Base-by-base conservation (phyloP, 805 yeast genomes). In the Yarrowia osloensis region DNA sequence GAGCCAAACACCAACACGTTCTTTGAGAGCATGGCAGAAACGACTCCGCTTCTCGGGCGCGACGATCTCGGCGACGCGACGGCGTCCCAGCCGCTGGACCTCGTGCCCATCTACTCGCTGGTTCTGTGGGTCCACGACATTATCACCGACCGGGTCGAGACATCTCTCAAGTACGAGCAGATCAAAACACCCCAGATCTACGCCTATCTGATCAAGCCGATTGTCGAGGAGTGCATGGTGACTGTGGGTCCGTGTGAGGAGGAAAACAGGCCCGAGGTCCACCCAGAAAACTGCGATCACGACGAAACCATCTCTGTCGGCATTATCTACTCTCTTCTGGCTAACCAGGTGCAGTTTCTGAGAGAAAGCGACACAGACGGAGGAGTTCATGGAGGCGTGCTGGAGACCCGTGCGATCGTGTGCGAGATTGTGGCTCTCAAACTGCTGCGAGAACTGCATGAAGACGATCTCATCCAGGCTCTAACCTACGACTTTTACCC, bases 361-460 rank as follows among this genome's bases (percentile, higher is more conserved):
- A 75, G 75, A 61, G 81, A 78, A 40, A 69, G 73, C 42, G 68
- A 72, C 8, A 65, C 71, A 76, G 63, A 57, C 21, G 49, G 47
- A 13, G 63, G 49, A 28, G 37, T 40, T 0, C 44, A 35, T 3
- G 63, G 63, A 4, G 49, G 79, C 40, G 71, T 77, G 8, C 70
- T 77, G 75, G 65, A 71, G 6, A 83, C 87, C 3, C 80, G 85
- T 65, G 81, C 86, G 37, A 79, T 76, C 67, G 77, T 84, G 4
- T 85, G 88, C 71, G 88, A 85, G 73, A 71, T 82, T n/a, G 74
- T 84, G 39, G 85, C 87, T 2, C 77, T 83, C 22, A 76, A 85
- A 68, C 77, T 85, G 73, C 75, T 84, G 33, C 75, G 82, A 52
- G 86, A 82, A 67, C 82, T 80, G 69, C 71, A 70, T 37, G 77